Evolutionary conservation across 2,329 filamentous ascomycete genomes (phyloP).

Genomic region (Pseudocercospora macadamiae): DNA sequence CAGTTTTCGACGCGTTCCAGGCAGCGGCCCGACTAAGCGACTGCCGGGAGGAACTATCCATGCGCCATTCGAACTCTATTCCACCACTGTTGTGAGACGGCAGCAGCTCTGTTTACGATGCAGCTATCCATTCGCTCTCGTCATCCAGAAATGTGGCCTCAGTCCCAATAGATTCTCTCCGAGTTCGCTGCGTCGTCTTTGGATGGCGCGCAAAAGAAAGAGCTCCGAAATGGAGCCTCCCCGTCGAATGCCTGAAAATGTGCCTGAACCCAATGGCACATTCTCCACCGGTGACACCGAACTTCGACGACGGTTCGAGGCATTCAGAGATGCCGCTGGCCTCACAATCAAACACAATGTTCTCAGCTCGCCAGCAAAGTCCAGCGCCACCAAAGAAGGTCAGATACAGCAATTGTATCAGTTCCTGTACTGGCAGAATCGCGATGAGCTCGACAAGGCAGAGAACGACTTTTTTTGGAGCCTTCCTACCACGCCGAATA

Average conservation of each 20-base stretch:
- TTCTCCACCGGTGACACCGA: too few species aligned
- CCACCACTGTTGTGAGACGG: neutral
- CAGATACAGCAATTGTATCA: neutral
- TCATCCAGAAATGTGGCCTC: neutral
- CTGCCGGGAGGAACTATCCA: neutral
- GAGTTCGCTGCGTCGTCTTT: neutral
- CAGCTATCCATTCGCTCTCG: neutral
- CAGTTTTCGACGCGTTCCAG: neutral
- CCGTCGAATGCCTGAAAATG: neutral
- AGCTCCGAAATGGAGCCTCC: constrained; percentile 15
- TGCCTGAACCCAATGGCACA: neutral
- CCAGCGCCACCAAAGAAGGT: neutral
- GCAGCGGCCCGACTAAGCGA: neutral
- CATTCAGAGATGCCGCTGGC: constrained; percentile 5
- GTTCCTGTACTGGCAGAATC: constrained; percentile 13
- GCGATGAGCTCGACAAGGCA: neutral
- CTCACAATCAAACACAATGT: neutral
- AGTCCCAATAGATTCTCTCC: neutral
- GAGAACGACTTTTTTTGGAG: constrained; percentile 6
- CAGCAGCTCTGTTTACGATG: neutral
- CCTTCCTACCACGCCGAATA: neutral
- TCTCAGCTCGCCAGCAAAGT: too few species aligned
- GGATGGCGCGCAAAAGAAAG: constrained; percentile 16
- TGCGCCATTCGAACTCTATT: neutral
- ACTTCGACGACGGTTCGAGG: neutral